Percentiles rank a stretch among this genome's conserved stretches.
phyloP scores from a whole-genome alignment of 106 monocot species.

The Acanthochlamys bracteata region DNA sequence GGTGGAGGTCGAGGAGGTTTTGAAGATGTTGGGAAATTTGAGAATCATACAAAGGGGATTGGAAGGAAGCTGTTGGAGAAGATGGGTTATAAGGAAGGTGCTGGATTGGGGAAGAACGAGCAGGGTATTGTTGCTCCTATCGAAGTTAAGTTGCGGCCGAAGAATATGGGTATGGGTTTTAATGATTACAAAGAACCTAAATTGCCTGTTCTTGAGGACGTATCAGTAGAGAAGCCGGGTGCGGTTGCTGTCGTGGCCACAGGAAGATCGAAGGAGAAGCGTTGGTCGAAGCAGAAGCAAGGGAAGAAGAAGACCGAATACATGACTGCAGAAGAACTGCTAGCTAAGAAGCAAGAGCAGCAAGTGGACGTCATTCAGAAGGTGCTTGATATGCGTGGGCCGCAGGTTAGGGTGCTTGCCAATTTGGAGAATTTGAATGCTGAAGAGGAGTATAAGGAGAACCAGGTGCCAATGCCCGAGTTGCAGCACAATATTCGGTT shows the following conservation, averaged over 20 bases:
- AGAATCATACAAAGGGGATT: constrained; percentile 47
- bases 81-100: constrained; percentile 79
- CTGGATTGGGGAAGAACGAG: constrained; percentile 72
- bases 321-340: constrained; percentile 72
- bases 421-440: constrained; percentile 83
- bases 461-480: constrained; percentile 89
- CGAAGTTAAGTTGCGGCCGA: constrained; percentile 57
- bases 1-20: constrained; percentile 11
- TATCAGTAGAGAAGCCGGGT: constrained; percentile 18
- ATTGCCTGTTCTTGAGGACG: constrained; percentile 43
- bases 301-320: constrained; percentile 49
- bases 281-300: constrained; percentile 72
- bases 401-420: constrained; percentile 65
- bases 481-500: constrained; percentile 82
- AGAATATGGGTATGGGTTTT: constrained; percentile 84
- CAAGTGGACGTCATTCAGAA: constrained; percentile 64
- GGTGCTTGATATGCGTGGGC: constrained; percentile 93
- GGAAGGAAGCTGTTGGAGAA: constrained; percentile 61
- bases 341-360: constrained; percentile 70
- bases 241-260: background rate
- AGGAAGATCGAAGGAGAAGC: constrained; percentile 38
- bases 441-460: constrained; percentile 65
- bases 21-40: constrained; percentile 34
- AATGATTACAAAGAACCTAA: constrained; percentile 81
- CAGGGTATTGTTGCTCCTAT: constrained; percentile 69